Evolutionary conservation across 345 rosid genomes (phyloP).

Genomic region (Salix viminalis): DNA sequence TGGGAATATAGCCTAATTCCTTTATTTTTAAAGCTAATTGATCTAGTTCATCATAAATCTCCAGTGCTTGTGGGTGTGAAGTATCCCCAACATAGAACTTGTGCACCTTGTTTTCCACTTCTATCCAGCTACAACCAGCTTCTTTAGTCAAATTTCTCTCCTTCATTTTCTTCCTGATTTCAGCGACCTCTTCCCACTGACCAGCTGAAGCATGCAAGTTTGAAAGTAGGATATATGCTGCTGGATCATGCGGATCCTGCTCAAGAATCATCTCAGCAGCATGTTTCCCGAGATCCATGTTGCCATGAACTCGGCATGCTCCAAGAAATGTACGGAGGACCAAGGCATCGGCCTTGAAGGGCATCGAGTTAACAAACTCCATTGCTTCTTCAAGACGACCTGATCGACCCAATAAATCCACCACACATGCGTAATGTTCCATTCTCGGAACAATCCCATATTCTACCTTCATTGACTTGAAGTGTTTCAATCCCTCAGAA

Average conservation of each 20-base stretch:
- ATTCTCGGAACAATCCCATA: conserved; percentile 56
- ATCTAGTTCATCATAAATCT: conserved; percentile 47
- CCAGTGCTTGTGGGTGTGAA: conserved; percentile 43
- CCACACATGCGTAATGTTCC: conserved; percentile 84
- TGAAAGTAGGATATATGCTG: conserved; percentile 62
- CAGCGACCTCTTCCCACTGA: conserved; percentile 53
- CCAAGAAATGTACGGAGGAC: conserved; percentile 77
- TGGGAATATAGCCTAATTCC: conserved; percentile 58
- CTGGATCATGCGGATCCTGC: conserved; percentile 58
- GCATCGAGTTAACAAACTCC: conserved; percentile 56
- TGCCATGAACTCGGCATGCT: conserved; percentile 57
- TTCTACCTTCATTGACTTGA: conserved; percentile 50
- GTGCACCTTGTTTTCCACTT: conserved; percentile 54
- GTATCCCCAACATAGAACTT: conserved; percentile 71
- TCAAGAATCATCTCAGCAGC: conserved; percentile 62
- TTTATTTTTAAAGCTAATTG: conserved; percentile 41
- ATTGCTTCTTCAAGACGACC: conserved; percentile 54
- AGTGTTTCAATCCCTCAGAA: conserved; percentile 58
- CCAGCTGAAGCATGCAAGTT: conserved; percentile 68
- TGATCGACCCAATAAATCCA: conserved; percentile 63
- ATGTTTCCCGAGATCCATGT: conserved; percentile 49
- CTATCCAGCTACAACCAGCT: conserved; percentile 83
- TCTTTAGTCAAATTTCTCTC: conserved; percentile 53
- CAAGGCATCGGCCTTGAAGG: conserved; percentile 43
- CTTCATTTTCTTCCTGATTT: conserved; percentile 60